A percentile compares a stretch with the other conserved stretches of the same genome.
These are phyloP conservation scores for Suillus lakei DNA, from an alignment of 768 basidiomycete genomes.

Conservation along the genomic window DNA sequence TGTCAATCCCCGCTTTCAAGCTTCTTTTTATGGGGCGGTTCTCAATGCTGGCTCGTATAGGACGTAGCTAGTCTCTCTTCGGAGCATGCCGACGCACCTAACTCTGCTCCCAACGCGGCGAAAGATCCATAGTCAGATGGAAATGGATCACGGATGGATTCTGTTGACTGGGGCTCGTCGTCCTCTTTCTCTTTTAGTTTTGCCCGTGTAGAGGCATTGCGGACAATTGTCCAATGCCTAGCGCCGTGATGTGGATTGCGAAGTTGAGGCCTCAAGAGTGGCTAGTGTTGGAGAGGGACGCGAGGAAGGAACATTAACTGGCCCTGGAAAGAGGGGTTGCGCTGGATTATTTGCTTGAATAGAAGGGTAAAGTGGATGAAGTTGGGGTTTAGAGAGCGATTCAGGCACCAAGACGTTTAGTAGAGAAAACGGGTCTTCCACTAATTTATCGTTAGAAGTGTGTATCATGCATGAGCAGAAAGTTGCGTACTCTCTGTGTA, in stretches of 20 bases:
- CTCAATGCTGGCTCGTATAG: constrained; percentile 43
- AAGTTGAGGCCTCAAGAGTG: constrained; percentile 19
- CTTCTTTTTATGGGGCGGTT: constrained; percentile 23
- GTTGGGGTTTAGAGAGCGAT: constrained; percentile 53
- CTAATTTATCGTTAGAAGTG: constrained; percentile 39
- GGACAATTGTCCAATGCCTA: constrained; percentile 67
- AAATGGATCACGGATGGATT: constrained; percentile 56
- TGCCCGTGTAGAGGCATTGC: constrained; percentile 52
- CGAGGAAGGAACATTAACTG: constrained; percentile 31
- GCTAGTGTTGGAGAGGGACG: constrained; percentile 21
- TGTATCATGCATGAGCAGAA: neutral
- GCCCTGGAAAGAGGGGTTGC: constrained; percentile 29
- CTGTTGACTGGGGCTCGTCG: constrained; percentile 40
- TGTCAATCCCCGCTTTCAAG: constrained; percentile 23
- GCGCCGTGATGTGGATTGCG: constrained; percentile 34
- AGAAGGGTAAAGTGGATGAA: constrained; percentile 62
- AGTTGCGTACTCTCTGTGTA: constrained; percentile 64
- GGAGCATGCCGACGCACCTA: constrained; percentile 45
- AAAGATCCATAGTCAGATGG: constrained; percentile 68
- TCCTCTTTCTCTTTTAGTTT: constrained; percentile 59
- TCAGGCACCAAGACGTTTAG: constrained; percentile 69
- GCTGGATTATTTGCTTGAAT: constrained; percentile 26
- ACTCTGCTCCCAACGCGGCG: constrained; percentile 43
- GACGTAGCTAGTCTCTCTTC: constrained; percentile 36
- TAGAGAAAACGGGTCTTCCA: constrained; percentile 80